Base-by-base conservation (phyloP, 306 rosid species). In the Cucumis melo region DNA sequence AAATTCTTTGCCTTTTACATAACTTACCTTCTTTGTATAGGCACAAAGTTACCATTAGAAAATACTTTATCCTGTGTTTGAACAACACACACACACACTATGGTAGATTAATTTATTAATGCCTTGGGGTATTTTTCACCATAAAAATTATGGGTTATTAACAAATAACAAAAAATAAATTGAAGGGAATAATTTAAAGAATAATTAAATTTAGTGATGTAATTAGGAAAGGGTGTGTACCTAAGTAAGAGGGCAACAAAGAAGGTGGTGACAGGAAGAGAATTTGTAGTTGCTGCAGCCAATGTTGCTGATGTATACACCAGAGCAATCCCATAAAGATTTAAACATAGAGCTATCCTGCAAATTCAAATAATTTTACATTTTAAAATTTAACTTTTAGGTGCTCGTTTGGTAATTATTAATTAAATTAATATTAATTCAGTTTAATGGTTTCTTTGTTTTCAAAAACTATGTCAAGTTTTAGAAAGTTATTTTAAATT, bases 261-360 rank as follows among this genome's bases (percentile, higher is more conserved):
- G 84, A 92, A 92, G 65, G 98, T 92, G 12, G 87, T 90, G 73
- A 82, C 96, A 1, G 98, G 98, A 80, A 92, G 96, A 59, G 81
- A 85, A 71, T 92, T 92, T 7, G 94, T 54, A 17, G 87, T 85
- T 27, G 98, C 91, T 65, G 98, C 88, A 79, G 96, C 98, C 65
- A 92, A 84, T 62, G 89, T 90, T 68, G 98, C 92, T 3, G 96
- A 87, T 11, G 98, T 90, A 74, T 90, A 87, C 51, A 76, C 77
- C 76, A 90, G 87, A 17, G 86, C 98, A 60, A 92, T 27, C 54
- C 94, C 92, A 77, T 89, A 78, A 36, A 90, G 44, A 80, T 90
- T 83, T 81, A 87, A 82, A 81, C 91, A 87, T 50, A 81, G 17
- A 7, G 92, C 84, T 6, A 92, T 89, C 85, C 98, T 91, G 87